Evolutionary conservation across 768 basidiomycete species (phyloP), one percentile per base, ranked within the genome.

Genomic region (Russula dissimulans): DNA sequence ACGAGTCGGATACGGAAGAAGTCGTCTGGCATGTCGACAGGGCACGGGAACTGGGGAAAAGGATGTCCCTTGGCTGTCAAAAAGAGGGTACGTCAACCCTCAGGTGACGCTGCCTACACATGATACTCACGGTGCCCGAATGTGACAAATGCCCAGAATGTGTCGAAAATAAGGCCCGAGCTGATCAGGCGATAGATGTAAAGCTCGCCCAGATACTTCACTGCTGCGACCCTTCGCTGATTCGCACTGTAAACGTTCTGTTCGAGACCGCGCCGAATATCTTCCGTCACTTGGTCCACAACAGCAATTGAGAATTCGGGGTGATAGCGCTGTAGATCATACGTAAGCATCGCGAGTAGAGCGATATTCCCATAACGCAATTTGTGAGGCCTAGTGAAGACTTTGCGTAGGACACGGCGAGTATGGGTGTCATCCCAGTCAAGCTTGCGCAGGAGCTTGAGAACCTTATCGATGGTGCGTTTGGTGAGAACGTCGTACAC

Each of bases 351-450:
- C 11, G 97, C 95, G 52, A 98, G 77, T 32, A 97, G 78, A 57
- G 86, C 81, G 67, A 99, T 83, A 68, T 91, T 95, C 60, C 86
- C 80, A 69, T 87, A 98, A 68, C 93, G 95, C 74, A 97, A 82
- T 71, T 98, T 98, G 94, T 95, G 97, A 3, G 95, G 89, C 68
- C 97, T 95, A n/a, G 90, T 91, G 75, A 99, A 99, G 43, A 91
- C 83, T 69, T 91, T 90, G 75, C 87, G 85, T 7, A 98, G 77
- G 26, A 81, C 81, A 31, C 78, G 78, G 42, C 81, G 79, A 34
- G 88, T 69, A 26, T 73, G 62, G 7, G 74, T 71, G 69, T 91
- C 85, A n/a, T 95, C 91, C 97, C 97, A 99, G 67, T 98, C 87
- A 48, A 98, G 79, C 73, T 95, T 97, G 50, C 97, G 85, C 38